Conservation (phyloP, 163 green algal genomes). For the Coccomyxa subellipsoidea region DNA sequence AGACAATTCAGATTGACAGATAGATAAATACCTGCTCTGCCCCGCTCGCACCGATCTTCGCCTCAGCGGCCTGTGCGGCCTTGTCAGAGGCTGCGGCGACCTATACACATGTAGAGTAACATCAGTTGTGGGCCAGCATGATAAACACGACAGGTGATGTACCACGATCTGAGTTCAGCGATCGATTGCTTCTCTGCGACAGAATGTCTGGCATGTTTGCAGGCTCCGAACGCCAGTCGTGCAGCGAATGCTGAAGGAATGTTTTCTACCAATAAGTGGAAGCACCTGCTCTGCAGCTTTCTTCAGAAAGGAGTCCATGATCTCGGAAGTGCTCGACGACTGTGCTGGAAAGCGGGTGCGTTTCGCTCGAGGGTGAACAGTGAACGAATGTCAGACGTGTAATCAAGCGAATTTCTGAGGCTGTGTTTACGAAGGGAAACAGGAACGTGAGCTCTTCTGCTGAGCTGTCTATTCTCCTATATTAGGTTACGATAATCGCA, state of each 20-base stretch:
- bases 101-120: not conserved
- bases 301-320: conserved; percentile 4
- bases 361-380: not conserved
- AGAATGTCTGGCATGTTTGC: too few relatives aligned
- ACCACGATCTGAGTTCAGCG: not conserved
- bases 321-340: not conserved
- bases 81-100: not conserved
- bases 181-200: not conserved
- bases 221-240: not conserved
- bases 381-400: not conserved
- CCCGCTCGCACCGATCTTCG: not conserved
- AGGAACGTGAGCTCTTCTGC: not conserved
- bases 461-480: not conserved
- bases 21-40: conserved; percentile 5
- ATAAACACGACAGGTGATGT: not conserved
- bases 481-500: too few relatives aligned
- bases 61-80: not conserved
- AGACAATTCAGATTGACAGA: not conserved
- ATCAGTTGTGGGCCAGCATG: not conserved
- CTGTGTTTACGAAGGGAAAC: not conserved
- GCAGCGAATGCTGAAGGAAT: not conserved
- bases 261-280: not conserved
- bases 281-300: not conserved
- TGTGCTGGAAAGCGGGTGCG: not conserved
- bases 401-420: too few relatives aligned